Evolutionary conservation across 2,329 filamentous ascomycete species (phyloP), one percentile per base, ranked within the genome.

Genomic region (Orbilia ellipsospora): DNA sequence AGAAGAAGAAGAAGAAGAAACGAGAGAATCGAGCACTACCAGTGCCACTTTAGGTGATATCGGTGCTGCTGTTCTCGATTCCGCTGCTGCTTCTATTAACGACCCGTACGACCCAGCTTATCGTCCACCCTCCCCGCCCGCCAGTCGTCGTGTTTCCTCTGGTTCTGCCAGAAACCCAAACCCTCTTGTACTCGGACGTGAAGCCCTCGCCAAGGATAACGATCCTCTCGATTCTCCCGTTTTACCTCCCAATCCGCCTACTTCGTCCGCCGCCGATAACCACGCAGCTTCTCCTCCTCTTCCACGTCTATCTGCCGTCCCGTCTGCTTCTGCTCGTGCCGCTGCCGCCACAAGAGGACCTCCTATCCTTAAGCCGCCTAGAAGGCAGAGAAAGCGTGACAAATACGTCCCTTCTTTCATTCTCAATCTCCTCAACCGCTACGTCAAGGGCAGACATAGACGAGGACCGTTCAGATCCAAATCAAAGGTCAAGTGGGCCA

Each of bases 351-450:
- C 62, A 5, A 52, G 18, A n/a, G 57, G 44, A 40, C 70, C 70
- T 40, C 13, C 61, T 48, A 68, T 68, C n/a, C 63, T 74, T 31
- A 74, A 68, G 52, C 31, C 57, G 42, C n/a, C 36, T 44, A 62
- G 51, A 48, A 15, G 23, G 8, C 63, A 63, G 5, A 51, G 52
- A 23, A 68, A 68, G 55, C 56, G 50, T 20, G 20, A 54, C 12
- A 48, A 50, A 48, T 42, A 44, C 51, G 48, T 68, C 56, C 65
- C 54, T 31, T 28, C 62, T 31, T 15, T 40, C 42, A 4, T 59
- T 36, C 36, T 45, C n/a, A 20, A 1, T 5, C 60, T 73, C 26
- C 36, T 36, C 7, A 23, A 50, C 18, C 52, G 54, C 48, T 40
- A 61, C 55, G 16, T 60, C 60, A 54, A 59, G 40, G 26, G 55